Evolutionary conservation across 179 eudicot species (phyloP), one percentile per base, ranked within the genome.

Genomic region (Sideroxylon spinosum): DNA sequence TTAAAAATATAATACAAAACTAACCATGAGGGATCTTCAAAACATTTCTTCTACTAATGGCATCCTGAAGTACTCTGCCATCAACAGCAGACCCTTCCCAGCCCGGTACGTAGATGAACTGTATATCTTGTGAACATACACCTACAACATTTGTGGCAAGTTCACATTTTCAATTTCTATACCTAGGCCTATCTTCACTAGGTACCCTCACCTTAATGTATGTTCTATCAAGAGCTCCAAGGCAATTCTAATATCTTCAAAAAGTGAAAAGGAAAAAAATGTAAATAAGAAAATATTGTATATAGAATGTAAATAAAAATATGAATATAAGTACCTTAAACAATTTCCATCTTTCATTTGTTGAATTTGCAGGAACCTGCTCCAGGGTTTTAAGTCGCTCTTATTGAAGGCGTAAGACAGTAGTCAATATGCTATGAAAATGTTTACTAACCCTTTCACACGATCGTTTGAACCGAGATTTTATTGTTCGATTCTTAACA

Each of bases 91-190:
- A 62, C 17, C 29, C 67, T 22, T 62, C 67, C 67, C 14, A 62
- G 23, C 67, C 29, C 9, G 32, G 67, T 9, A 23, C 23, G 29
- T 62, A 68, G 46, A 78, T 69, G 46, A 69, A 78, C 37, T 68
- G 59, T 3, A 29, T 29, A 3, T 29, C 37, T 29, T 29, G 37
- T 29, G 37, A 29, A 29, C 1, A 29, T 29, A 57, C 61, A 6
- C 71, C 76, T 60, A 60, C 22, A 0, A 60, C 26, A 60, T 78
- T 69, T 12, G 48, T 78, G 25, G 71, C 49, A 57, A 48, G 60
- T 57, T 78, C 48, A 69, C 70, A 59, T 52, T 78, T 71, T 23
- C 60, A 16, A 5, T 55, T 78, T 61, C 76, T 32, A 69, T 78
- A 44, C 19, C 76, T 70, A 78, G 80, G 60, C 6, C 49, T 70